phyloP scores from a whole-genome alignment of 2,329 filamentous ascomycete species.

The Orbilia brochopaga region DNA sequence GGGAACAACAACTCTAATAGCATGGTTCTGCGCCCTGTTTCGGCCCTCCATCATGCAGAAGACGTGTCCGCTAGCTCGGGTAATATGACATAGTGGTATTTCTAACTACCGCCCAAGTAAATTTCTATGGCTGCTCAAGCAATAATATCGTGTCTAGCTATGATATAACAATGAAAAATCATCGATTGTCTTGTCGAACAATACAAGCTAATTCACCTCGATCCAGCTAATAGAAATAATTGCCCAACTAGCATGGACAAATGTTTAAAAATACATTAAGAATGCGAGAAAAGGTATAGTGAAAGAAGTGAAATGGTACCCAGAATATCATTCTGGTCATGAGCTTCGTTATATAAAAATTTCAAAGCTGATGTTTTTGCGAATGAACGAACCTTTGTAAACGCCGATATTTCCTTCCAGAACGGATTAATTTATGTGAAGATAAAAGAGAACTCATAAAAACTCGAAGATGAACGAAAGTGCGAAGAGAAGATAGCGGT shows the following conservation, averaged over 20 bases:
- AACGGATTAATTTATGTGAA: not conserved
- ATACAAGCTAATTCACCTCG: not conserved
- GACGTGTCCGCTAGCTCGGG: no score
- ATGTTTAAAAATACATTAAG: constrained; percentile 7
- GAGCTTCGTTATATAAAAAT: constrained; percentile 2
- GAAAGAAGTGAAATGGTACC: not conserved
- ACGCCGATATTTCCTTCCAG: constrained; percentile 7
- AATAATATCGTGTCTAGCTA: not conserved
- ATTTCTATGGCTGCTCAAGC: no score
- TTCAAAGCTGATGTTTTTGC: not conserved
- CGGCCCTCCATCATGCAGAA: no score
- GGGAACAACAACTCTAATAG: not conserved
- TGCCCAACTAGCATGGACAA: constrained; percentile 1
- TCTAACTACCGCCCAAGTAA: no score
- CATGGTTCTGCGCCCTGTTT: no score
- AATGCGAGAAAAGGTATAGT: not conserved
- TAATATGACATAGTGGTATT: no score
- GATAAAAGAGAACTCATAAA: constrained; percentile 2
- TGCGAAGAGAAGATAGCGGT: not conserved
- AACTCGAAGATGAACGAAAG: not conserved
- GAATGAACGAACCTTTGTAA: constrained; percentile 4
- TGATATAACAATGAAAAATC: not conserved
- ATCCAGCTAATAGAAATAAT: constrained; percentile 2
- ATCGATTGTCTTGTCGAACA: not conserved
- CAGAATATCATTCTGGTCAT: constrained; percentile 3